Base-by-base conservation (phyloP, 495 filamentous ascomycete species). In the Corynascus novoguineensis region DNA sequence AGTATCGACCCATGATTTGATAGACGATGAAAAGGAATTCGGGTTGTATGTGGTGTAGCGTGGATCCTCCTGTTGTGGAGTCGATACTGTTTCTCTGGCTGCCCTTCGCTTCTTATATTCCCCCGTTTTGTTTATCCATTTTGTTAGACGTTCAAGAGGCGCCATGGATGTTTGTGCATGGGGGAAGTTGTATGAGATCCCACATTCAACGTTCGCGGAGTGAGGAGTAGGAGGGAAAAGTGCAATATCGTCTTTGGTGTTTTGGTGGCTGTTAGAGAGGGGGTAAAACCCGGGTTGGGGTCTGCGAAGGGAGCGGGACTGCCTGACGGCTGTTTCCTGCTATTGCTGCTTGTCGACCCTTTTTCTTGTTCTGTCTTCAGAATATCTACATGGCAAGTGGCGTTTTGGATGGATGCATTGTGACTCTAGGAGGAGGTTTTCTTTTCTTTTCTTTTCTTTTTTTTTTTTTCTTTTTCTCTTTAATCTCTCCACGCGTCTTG, bases 1-100 rank as follows among this genome's bases (percentile, higher is more conserved):
- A 70, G 67, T 61, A 56, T 66, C 35, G 64, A 66, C 48, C 63
- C 58, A 40, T 68, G 56, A 62, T 61, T 21, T 37, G 40, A 27
- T 37, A 19, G 29, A 51, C n/a, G n/a, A n/a, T 28, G 35, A 27
- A n/a, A 8, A 10, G 22, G n/a, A 15, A 27, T 34, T 55, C 10
- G 45, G 29, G 14, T 17, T 52, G 29, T 27, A 28, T 56, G 24
- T 46, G 5, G 38, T 22, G 38, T 22, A 11, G 22, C 5, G 37
- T 41, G 37, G 10, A 19, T 17, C n/a, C 37, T 3, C 6, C 38
- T 19, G 27, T 29, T n/a, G 48, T 22, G 48, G 31, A n/a, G n/a
- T 50, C 8, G 31, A 4, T 38, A 32, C 5, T 28, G 50, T 31
- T 21, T 27, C 14, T 40, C 7, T 19, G 21, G n/a, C 34, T 27